Base-by-base conservation (phyloP, 805 yeast genomes). In the Wickerhamiella spandovensis region DNA sequence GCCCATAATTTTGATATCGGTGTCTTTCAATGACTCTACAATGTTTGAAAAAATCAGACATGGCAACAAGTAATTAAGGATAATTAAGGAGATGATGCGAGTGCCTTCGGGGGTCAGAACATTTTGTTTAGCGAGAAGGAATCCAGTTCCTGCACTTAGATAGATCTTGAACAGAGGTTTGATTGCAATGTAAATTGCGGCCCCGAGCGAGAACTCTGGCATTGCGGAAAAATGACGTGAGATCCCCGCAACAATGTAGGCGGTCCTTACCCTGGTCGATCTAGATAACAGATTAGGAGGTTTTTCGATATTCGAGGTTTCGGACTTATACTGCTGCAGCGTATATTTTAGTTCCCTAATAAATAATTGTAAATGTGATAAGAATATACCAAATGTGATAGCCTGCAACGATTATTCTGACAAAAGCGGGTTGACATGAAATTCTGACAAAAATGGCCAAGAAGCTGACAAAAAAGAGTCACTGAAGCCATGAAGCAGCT, bases 141-240 rank as follows among this genome's bases (percentile, higher is more conserved):
- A 82, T 10, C 95, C 95, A 13, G 79, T 65, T 4, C 72, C 78
- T 5, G 84, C 75, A 61, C 84, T 81, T 56, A 83, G 67, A 59
- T 85, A 83, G 56, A 86, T 83, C 65, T 87, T 87, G 66, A 85
- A 73, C 51, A 86, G 81, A n/a, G 95, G 95, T 68, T 85, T 86
- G 50, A 82, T 81, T 0, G 95, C 78, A 22, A 85, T 74, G 67
- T 82, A 86, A 5, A 87, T 81, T 37, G 85, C 78, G 39, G 73
- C 72, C 17, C 92, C 90, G 30, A 81, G 57, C 1, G 72, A 42
- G 38, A 54, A 44, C 15, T 47, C 13, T 12, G 43, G 30, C 43
- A 46, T 44, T 9, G 35, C 30, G 32, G 32, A 24, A 39, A 22
- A 22, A 39, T 39, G 43, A 39, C 23, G 39, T 35, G 39, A 35